Evolutionary conservation across 805 yeast genomes (phyloP).

Genomic region (Ogataea paradorogensis): DNA sequence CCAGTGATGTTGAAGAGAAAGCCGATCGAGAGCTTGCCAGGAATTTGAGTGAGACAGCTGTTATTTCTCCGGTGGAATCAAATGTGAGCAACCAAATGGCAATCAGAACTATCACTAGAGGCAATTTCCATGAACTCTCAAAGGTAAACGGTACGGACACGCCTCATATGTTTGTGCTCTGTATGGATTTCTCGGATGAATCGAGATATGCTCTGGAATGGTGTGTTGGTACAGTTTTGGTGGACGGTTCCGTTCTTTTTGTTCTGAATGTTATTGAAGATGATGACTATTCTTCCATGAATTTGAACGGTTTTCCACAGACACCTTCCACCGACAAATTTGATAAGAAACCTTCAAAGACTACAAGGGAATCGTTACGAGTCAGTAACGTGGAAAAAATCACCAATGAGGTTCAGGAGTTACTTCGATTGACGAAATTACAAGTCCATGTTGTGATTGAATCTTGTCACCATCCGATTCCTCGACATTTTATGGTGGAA

Average conservation of each 20-base stretch:
- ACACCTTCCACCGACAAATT: constrained; percentile 5
- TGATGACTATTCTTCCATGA: constrained; percentile 35
- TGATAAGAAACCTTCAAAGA: constrained; percentile 15
- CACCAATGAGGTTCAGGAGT: constrained; percentile 37
- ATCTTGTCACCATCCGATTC: constrained; percentile 72
- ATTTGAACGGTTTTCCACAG: constrained; percentile 35
- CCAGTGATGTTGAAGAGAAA: constrained; percentile 64
- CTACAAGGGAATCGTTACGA: constrained; percentile 37
- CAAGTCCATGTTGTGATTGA: constrained; percentile 73
- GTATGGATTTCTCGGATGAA: constrained; percentile 81
- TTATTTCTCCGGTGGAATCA: constrained; percentile 53
- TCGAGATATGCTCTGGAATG: constrained; percentile 82
- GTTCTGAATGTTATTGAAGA: constrained; percentile 60
- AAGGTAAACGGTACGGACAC: constrained; percentile 18
- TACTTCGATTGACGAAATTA: constrained; percentile 62
- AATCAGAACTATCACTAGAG: constrained; percentile 69
- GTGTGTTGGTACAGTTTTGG: constrained; percentile 80
- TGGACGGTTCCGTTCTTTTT: constrained; percentile 78
- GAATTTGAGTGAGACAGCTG: constrained; percentile 49
- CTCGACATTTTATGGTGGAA: constrained; percentile 67
- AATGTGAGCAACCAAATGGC: constrained; percentile 54
- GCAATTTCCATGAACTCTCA: constrained; percentile 53
- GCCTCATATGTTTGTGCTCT: constrained; percentile 65
- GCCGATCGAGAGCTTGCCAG: constrained; percentile 60
- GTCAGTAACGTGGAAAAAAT: constrained; percentile 42